These are phyloP conservation scores for Ogataea angusta DNA, from an alignment of 805 yeast genomes.

Conservation along the genomic window DNA sequence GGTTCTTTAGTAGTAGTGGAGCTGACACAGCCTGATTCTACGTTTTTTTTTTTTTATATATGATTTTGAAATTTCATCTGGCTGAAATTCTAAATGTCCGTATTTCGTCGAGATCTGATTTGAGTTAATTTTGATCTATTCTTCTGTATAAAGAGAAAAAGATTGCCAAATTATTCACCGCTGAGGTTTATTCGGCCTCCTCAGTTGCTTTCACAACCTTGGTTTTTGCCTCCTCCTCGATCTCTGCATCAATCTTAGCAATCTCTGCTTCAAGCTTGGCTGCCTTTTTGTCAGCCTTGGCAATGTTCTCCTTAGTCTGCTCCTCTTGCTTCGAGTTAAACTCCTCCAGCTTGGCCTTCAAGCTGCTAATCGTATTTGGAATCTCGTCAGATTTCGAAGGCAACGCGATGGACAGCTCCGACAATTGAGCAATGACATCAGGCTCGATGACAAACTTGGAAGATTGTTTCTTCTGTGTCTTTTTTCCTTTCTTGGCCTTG, in stretches of 20 bases:
- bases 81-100: not conserved
- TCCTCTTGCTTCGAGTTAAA: conserved; percentile 73
- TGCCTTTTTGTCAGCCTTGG: conserved; percentile 72
- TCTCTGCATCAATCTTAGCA: conserved; percentile 27
- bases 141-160: conserved; percentile 5
- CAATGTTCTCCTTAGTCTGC: conserved; percentile 72
- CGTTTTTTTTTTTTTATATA: not conserved
- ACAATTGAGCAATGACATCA: conserved; percentile 69
- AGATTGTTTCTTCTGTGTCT: conserved; percentile 38
- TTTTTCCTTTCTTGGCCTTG: conserved; percentile 46
- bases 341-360: conserved; percentile 68
- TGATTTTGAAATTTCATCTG: conserved; percentile 2
- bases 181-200: conserved; percentile 1
- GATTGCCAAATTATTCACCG: not conserved
- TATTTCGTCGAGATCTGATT: not conserved
- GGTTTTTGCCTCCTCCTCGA: conserved; percentile 22
- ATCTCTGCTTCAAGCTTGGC: conserved; percentile 58
- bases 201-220: conserved; percentile 12
- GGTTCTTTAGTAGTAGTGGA: not conserved
- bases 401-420: conserved; percentile 70
- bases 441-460: conserved; percentile 72
- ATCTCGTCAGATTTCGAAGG: conserved; percentile 77
- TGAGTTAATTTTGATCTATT: conserved; percentile 1
- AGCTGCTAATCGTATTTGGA: conserved; percentile 56
- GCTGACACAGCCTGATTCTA: conserved; percentile 6